Percentiles rank a stretch among this genome's conserved stretches.
Evolutionary conservation across 805 yeast genomes (phyloP).

Genomic region (Saccharomyces cerevisiae): DNA sequence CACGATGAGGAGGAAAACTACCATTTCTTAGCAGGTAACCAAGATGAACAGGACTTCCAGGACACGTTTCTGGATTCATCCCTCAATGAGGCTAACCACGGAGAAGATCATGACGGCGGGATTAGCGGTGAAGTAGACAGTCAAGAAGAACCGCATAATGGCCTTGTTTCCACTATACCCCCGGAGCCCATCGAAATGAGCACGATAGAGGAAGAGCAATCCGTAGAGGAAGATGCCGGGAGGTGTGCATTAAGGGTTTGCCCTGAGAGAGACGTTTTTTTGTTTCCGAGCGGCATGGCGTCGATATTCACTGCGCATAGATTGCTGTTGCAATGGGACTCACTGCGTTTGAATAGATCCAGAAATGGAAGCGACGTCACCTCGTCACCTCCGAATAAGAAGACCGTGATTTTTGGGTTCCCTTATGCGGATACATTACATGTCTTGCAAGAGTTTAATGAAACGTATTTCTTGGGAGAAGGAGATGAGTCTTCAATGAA

Average conservation of each 20-base stretch:
- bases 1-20: neutral
- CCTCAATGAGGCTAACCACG: neutral
- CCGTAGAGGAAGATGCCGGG: neutral
- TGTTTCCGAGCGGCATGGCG: conserved; percentile 88
- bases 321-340: conserved; percentile 33
- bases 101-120: neutral
- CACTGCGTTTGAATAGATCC: conserved; percentile 25
- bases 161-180: conserved; percentile 18
- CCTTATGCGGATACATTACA: conserved; percentile 91
- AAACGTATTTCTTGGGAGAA: conserved; percentile 73
- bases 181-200: conserved; percentile 23
- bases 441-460: conserved; percentile 82
- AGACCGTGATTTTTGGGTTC: conserved; percentile 88
- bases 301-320: conserved; percentile 76
- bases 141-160: neutral
- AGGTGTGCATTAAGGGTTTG: neutral
- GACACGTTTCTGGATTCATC: neutral
- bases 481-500: conserved; percentile 63
- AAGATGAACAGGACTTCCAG: neutral
- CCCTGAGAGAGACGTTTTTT: conserved; percentile 57
- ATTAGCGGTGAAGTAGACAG: neutral
- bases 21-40: neutral
- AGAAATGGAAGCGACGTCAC: conserved; percentile 5
- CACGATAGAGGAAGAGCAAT: neutral
- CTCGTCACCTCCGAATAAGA: conserved; percentile 26